Percentiles rank a stretch among this genome's conserved stretches.
Conservation (phyloP, 1,139 yeast genomes). For the Yamadazyma kanchanaburiensis region DNA sequence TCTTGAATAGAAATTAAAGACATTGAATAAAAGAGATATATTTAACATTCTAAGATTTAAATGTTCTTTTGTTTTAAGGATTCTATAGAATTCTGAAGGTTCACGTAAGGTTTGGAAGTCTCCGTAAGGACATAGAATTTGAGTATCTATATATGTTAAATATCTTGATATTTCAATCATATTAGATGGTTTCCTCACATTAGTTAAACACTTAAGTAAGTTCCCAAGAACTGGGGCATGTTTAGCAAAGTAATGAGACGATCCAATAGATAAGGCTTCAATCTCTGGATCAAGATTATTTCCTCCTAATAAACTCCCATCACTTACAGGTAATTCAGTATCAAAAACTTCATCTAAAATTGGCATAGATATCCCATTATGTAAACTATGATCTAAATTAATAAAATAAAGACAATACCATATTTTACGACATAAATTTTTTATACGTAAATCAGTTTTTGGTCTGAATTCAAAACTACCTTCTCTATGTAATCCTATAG, state of each 20-base stretch:
- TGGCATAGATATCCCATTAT: constrained; percentile 20
- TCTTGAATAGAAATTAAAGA: constrained; percentile 28
- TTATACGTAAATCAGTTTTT: constrained; percentile 18
- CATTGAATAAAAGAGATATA: constrained; percentile 21
- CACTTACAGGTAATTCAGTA: constrained; percentile 5
- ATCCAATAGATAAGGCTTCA: constrained; percentile 17
- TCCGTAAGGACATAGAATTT: background rate
- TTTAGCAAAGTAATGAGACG: background rate
- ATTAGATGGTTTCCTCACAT: constrained; percentile 18
- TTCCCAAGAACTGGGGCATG: constrained; percentile 1
- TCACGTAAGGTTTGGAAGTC: background rate
- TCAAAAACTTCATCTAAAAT: constrained; percentile 13
- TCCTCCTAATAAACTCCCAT: constrained; percentile 6
- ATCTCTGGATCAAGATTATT: constrained; percentile 23
- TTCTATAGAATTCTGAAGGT: background rate
- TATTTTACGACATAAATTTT: constrained; percentile 32
- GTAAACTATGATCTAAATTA: constrained; percentile 17
- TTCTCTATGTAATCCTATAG: constrained; percentile 46
- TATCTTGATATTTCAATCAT: constrained; percentile 8
- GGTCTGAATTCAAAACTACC: constrained; percentile 25
- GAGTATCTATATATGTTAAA: background rate
- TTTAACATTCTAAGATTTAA: constrained; percentile 18
- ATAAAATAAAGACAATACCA: constrained; percentile 26
- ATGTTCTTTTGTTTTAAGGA: background rate
- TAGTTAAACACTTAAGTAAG: constrained; percentile 10